Evolutionary conservation across 139 green algal species (phyloP).

Genomic region (Chlorella sp.): DNA sequence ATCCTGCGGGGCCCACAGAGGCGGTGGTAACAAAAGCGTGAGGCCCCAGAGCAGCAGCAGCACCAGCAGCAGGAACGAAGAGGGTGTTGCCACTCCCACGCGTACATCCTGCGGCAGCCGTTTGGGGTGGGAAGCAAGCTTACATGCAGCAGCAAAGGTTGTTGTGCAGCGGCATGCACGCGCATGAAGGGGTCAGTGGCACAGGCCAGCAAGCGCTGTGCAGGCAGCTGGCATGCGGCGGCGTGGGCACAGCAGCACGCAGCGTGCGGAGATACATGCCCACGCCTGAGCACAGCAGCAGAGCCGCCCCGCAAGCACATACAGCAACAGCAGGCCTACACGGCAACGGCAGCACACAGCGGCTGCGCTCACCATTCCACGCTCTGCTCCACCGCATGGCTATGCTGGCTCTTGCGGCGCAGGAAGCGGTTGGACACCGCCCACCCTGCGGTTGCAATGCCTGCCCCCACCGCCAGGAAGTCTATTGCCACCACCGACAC

Average conservation of each 20-base stretch:
- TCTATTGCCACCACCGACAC: conserved; percentile 83
- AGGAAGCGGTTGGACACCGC: conserved; percentile 86
- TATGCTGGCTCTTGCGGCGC: conserved; percentile 59
- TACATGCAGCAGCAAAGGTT: neutral
- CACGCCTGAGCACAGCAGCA: neutral
- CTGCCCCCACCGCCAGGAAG: conserved; percentile 83
- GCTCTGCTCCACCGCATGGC: conserved; percentile 88
- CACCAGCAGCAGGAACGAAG: neutral
- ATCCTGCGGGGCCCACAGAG: conserved; percentile 60
- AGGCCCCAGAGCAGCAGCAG: neutral
- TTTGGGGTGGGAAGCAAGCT: neutral
- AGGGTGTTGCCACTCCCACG: neutral
- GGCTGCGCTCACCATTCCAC: conserved; percentile 80
- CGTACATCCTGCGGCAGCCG: too few relatives aligned
- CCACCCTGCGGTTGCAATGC: conserved; percentile 87
- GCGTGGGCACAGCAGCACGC: too few relatives aligned
- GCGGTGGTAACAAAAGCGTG: neutral
- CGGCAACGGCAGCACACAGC: too few relatives aligned
- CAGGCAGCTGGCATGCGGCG: too few relatives aligned
- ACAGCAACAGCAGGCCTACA: neutral
- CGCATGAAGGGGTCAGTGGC: too few relatives aligned
- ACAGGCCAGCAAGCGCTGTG: too few relatives aligned
- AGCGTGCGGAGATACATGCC: too few relatives aligned
- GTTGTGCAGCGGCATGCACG: too few relatives aligned
- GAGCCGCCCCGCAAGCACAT: neutral